These are phyloP conservation scores for Cryphonectria parasitica DNA, from an alignment of 2,329 filamentous ascomycete genomes.

Conservation along the genomic window DNA sequence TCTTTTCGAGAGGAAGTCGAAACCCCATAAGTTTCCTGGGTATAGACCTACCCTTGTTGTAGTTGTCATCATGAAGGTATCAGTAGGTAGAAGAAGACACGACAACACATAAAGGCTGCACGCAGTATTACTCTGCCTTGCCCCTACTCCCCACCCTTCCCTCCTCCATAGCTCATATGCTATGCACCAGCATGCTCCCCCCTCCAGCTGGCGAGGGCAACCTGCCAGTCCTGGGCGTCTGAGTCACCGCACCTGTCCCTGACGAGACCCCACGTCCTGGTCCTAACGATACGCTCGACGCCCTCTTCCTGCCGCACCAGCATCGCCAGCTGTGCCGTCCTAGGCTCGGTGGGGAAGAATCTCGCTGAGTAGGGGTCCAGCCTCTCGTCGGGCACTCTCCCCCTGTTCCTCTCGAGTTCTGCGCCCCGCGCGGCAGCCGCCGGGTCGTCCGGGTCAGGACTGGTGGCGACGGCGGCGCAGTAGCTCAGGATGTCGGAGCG, in stretches of 20 bases:
- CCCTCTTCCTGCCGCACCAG: conserved; percentile 75
- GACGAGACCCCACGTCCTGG: conserved; percentile 80
- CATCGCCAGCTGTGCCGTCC: conserved; percentile 78
- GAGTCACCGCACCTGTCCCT: conserved; percentile 72
- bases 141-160: no score
- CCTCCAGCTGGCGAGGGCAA: conserved; percentile 67
- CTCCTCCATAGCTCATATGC: background rate
- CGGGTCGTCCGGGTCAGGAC: conserved; percentile 85
- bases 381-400: conserved; percentile 81
- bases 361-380: conserved; percentile 88
- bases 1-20: background rate
- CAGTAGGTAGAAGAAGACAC: background rate
- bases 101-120: background rate
- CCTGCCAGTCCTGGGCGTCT: conserved; percentile 61
- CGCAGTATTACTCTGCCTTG: background rate
- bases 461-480: conserved; percentile 85
- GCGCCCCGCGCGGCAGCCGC: conserved; percentile 70
- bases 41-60: background rate
- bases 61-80: background rate
- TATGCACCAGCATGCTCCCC: conserved; percentile 36
- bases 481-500: conserved; percentile 85
- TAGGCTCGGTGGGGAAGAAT: conserved; percentile 77
- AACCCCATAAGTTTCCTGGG: background rate
- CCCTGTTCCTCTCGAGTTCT: conserved; percentile 71
- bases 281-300: conserved; percentile 78